Conservation (phyloP, 23 red algal genomes). For the Gracilariopsis chorda region DNA sequence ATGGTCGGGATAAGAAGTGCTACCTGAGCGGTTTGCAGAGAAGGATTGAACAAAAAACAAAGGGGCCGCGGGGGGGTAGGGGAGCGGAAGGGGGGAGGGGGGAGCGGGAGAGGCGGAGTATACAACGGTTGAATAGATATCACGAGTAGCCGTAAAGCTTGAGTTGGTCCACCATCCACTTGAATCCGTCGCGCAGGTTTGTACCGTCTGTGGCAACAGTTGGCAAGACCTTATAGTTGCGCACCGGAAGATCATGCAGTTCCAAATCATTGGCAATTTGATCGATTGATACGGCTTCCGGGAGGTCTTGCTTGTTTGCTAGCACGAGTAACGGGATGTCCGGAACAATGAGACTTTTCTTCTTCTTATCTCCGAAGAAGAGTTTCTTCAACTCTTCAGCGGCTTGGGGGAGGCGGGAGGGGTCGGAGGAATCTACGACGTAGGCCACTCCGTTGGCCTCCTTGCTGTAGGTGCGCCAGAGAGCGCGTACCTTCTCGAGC, state of each 20-base stretch:
- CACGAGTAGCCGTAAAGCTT: constrained; percentile 64
- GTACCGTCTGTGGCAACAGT: constrained; percentile 44
- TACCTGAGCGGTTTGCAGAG: no score
- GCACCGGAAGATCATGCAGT: constrained; percentile 58
- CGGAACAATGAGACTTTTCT: constrained; percentile 65
- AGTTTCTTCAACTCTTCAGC: constrained; percentile 83
- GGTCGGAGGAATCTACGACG: constrained; percentile 86
- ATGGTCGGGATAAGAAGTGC: no score
- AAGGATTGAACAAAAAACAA: neutral
- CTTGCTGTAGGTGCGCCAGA: constrained; percentile 95
- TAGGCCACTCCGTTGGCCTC: constrained; percentile 92
- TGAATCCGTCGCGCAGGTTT: constrained; percentile 54
- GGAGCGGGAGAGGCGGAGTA: neutral
- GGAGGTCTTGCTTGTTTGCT: constrained; percentile 91
- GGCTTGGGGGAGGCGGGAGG: constrained; percentile 63
- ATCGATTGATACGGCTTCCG: constrained; percentile 32
- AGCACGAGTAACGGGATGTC: constrained; percentile 82
- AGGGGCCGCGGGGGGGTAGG: neutral
- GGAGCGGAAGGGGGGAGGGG: no score
- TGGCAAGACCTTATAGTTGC: constrained; percentile 70
- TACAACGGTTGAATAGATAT: no score
- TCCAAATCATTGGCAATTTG: constrained; percentile 65
- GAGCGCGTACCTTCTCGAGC: constrained; percentile 75
- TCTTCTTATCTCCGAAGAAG: constrained; percentile 84
- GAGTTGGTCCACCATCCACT: constrained; percentile 76